Percentiles rank a stretch among this genome's conserved stretches.
Conservation (phyloP, 345 rosid species). For the Populus davidiana region DNA sequence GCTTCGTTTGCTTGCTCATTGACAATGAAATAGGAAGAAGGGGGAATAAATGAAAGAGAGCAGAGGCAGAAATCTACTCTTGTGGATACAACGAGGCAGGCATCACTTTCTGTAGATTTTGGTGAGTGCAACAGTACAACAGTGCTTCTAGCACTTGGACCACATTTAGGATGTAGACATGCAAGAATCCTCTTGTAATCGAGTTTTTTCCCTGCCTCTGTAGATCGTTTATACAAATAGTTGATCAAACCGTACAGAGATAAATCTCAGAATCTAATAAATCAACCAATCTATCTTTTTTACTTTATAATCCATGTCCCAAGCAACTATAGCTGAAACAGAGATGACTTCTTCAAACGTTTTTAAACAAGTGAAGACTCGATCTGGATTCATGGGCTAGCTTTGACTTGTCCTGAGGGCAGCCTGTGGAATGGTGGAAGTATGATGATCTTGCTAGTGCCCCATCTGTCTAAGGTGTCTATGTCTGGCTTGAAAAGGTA, state of each 20-base stretch:
- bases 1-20: background rate
- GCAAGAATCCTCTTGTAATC: background rate
- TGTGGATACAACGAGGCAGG: background rate
- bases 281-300: background rate
- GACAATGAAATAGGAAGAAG: background rate
- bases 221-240: background rate
- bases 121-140: background rate
- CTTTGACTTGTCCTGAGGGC: too few species aligned
- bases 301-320: background rate
- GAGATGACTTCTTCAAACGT: too few species aligned
- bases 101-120: background rate
- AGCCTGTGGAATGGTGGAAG: too few species aligned
- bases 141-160: background rate
- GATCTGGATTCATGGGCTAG: too few species aligned
- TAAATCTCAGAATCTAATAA: background rate
- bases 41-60: background rate
- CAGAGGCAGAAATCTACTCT: background rate
- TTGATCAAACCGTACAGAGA: background rate
- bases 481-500: too few species aligned
- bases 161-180: background rate
- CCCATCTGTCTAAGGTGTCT: too few species aligned
- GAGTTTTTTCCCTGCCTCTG: background rate
- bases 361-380: too few species aligned
- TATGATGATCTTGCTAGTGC: too few species aligned
- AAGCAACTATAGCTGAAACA: too few species aligned